A percentile compares a stretch with the other conserved stretches of the same genome.
These are phyloP conservation scores for Flagelloscypha sp. DNA, from an alignment of 768 basidiomycete species.

Conservation along the genomic window DNA sequence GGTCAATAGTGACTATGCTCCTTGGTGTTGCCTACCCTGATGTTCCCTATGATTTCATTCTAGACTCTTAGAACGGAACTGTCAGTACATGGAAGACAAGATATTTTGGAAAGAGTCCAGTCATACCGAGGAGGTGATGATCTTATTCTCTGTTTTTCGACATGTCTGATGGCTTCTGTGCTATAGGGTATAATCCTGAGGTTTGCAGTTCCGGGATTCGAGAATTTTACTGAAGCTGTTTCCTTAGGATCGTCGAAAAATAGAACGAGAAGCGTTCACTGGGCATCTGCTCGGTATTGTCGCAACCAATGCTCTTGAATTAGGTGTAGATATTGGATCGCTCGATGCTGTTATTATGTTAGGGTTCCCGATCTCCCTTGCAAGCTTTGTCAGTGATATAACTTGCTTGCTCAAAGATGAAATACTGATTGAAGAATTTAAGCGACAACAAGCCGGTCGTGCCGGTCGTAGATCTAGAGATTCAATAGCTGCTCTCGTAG, in stretches of 20 bases:
- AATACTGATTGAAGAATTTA: neutral
- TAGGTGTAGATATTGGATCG: constrained; percentile 87
- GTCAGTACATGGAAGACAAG: constrained; percentile 64
- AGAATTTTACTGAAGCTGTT: too few relatives aligned
- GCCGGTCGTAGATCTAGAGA: constrained; percentile 79
- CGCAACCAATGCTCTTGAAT: constrained; percentile 84
- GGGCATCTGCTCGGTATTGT: constrained; percentile 79
- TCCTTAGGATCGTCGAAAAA: constrained; percentile 65
- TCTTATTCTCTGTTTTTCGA: neutral
- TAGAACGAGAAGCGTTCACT: constrained; percentile 82
- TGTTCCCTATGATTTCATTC: constrained; percentile 61
- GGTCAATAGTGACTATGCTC: neutral
- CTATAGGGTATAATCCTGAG: constrained; percentile 62
- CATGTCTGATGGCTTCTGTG: constrained; percentile 1
- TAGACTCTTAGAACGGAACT: constrained; percentile 65
- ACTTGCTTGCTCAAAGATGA: neutral
- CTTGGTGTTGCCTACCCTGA: neutral
- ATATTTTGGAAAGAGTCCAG: constrained; percentile 69
- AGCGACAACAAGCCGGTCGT: constrained; percentile 87
- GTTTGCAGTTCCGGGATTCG: too few relatives aligned
- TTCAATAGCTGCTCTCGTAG: constrained; percentile 66
- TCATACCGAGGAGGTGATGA: constrained; percentile 71
- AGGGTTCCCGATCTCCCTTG: constrained; percentile 71
- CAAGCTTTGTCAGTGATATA: constrained; percentile 61
- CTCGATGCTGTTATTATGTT: constrained; percentile 86